Evolutionary conservation across 805 yeast species (phyloP).

Genomic region (Saccharomycopsis lassenensis): DNA sequence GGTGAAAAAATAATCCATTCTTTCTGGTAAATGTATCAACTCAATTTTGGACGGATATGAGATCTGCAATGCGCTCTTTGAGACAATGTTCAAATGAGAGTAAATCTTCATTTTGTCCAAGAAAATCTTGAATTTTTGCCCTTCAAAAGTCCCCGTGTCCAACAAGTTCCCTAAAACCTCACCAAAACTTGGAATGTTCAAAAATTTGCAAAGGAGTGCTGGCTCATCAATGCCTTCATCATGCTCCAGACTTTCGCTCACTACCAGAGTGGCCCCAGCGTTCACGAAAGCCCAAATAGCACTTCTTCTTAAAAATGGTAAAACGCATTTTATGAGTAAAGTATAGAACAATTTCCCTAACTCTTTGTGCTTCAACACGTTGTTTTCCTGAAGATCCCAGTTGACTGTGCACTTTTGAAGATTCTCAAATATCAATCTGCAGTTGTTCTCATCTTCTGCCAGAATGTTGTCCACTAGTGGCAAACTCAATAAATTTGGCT

Average conservation of each 20-base stretch:
- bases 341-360: conserved; percentile 37
- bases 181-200: conserved; percentile 35
- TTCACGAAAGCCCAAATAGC: conserved; percentile 44
- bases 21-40: conserved; percentile 52
- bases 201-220: conserved; percentile 38
- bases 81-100: conserved; percentile 3
- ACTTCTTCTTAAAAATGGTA: conserved; percentile 57
- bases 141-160: conserved; percentile 22
- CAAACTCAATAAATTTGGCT: conserved; percentile 8
- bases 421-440: conserved; percentile 1
- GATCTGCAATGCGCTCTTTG: conserved; percentile 22
- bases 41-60: conserved; percentile 59
- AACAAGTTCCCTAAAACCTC: conserved; percentile 18
- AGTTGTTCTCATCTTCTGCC: conserved; percentile 19
- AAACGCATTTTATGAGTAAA: conserved; percentile 42
- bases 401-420: background rate
- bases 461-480: conserved; percentile 23
- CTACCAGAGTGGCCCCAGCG: conserved; percentile 32
- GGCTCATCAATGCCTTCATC: conserved; percentile 33
- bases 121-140: conserved; percentile 18
- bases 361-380: conserved; percentile 18
- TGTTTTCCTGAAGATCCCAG: conserved; percentile 22
- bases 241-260: conserved; percentile 12
- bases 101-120: conserved; percentile 5
- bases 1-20: conserved; percentile 61